A percentile compares a stretch with the other conserved stretches of the same genome.
phyloP scores from a whole-genome alignment of 805 yeast species.

The Zygoascus flipseniorum region DNA sequence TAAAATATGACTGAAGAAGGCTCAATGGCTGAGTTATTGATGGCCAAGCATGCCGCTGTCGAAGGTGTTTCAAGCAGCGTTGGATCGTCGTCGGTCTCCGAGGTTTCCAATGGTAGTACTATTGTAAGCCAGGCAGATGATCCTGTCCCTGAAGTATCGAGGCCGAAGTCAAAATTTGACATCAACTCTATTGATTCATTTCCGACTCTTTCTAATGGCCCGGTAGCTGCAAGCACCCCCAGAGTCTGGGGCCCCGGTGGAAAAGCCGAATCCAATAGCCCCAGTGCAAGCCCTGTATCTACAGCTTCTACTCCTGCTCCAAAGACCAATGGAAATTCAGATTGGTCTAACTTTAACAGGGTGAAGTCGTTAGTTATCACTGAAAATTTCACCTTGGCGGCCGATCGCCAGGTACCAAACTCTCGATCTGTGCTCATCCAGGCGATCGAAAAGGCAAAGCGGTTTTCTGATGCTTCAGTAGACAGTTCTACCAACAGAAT shows the following conservation, averaged over 20 bases:
- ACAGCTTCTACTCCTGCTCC: background rate
- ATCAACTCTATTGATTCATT: slow-evolving; percentile 24
- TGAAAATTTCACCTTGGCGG: slow-evolving; percentile 69
- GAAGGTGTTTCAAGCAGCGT: background rate
- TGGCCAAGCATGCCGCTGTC: slow-evolving; percentile 15
- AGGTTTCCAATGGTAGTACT: background rate
- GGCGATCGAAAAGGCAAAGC: slow-evolving; percentile 54
- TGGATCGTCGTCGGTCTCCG: background rate
- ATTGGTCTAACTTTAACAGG: slow-evolving; percentile 27
- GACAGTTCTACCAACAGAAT: slow-evolving; percentile 76
- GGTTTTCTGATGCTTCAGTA: slow-evolving; percentile 53
- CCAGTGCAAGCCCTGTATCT: slow-evolving; percentile 4
- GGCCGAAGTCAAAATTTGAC: slow-evolving; percentile 13
- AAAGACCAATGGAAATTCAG: slow-evolving; percentile 5
- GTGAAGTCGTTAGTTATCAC: slow-evolving; percentile 56
- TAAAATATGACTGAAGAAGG: slow-evolving; percentile 4
- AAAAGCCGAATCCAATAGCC: slow-evolving; percentile 6
- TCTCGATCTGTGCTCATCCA: slow-evolving; percentile 59
- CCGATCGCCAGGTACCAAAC: slow-evolving; percentile 55
- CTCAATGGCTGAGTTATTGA: slow-evolving; percentile 16
- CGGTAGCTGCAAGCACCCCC: slow-evolving; percentile 1
- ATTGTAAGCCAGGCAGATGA: background rate
- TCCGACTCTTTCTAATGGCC: slow-evolving; percentile 21
- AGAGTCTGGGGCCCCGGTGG: slow-evolving; percentile 8
- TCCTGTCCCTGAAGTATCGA: background rate